Conservation (phyloP, 2,329 filamentous ascomycete genomes). For the Intubia oerlemansii region DNA sequence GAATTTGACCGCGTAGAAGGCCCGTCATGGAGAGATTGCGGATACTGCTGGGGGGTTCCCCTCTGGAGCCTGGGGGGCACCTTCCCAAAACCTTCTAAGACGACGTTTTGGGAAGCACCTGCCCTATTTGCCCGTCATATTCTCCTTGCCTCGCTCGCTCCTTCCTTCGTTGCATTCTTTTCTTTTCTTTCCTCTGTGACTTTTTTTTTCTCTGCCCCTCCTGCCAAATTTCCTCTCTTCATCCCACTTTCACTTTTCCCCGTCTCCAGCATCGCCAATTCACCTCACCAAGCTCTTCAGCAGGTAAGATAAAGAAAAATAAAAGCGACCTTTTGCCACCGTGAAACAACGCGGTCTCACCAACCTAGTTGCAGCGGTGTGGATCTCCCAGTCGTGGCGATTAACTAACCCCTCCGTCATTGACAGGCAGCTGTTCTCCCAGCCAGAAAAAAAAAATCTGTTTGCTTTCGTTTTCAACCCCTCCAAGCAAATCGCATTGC, state of each 20-base stretch:
- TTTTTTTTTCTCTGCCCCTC: background rate
- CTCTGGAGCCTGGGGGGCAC: too few species aligned
- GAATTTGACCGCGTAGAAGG: too few species aligned
- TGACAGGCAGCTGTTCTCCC: too few species aligned
- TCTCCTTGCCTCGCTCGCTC: background rate
- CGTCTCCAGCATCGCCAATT: background rate
- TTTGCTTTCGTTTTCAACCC: background rate
- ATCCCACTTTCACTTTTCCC: background rate
- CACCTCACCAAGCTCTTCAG: too few species aligned
- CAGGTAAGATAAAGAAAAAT: too few species aligned
- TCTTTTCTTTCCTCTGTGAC: background rate
- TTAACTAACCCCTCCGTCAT: slow-evolving; percentile 6
- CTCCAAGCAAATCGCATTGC: background rate
- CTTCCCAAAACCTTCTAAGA: too few species aligned
- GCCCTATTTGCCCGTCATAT: too few species aligned
- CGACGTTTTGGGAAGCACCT: too few species aligned
- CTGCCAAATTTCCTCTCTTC: background rate
- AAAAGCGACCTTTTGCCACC: too few species aligned
- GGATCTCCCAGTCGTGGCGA: slow-evolving; percentile 3
- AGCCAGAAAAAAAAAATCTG: slow-evolving; percentile 3
- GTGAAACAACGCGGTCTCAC: too few species aligned
- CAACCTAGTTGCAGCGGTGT: slow-evolving; percentile 4
- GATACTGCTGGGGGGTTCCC: too few species aligned
- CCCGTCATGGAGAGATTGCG: too few species aligned
- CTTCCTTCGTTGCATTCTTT: slow-evolving; percentile 1